phyloP scores from a whole-genome alignment of 2,329 filamentous ascomycete species.

The Stachybotrys elegans region DNA sequence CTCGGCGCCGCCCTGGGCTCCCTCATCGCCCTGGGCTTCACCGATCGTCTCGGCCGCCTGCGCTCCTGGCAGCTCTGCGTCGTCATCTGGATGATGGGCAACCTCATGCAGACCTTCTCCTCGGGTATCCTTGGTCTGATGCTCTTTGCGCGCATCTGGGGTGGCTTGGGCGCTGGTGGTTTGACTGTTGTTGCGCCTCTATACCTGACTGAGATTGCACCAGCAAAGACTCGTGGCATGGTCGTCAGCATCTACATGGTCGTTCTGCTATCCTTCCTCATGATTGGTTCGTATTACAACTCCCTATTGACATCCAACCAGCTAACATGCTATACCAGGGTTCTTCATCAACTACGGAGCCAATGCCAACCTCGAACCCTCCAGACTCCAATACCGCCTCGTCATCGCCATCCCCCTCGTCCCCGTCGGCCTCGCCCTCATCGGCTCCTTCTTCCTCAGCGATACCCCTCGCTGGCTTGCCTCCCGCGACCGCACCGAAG shows the following conservation, averaged over 20 bases:
- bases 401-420: conserved; percentile 50
- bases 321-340: conserved; percentile 28
- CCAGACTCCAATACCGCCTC: conserved; percentile 46
- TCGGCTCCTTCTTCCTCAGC: conserved; percentile 41
- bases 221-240: conserved; percentile 42
- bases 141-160: conserved; percentile 47
- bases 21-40: conserved; percentile 38
- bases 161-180: conserved; percentile 46
- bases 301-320: conserved; percentile 1
- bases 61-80: conserved; percentile 41
- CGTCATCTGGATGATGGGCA: conserved; percentile 42
- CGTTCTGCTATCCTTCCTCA: conserved; percentile 39
- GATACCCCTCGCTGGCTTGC: conserved; percentile 53
- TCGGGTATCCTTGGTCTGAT: conserved; percentile 46
- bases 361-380: conserved; percentile 36
- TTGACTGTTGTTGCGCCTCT: conserved; percentile 48
- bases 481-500: conserved; percentile 39
- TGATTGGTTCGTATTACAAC: conserved; percentile 41
- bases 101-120: conserved; percentile 45
- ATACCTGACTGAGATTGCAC: conserved; percentile 50
- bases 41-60: conserved; percentile 45
- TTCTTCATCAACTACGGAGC: conserved; percentile 54
- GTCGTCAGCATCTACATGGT: conserved; percentile 53
- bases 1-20: conserved; percentile 49
- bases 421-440: conserved; percentile 42